phyloP scores from a whole-genome alignment of 495 filamentous ascomycete species.

The Penicillium soppii region DNA sequence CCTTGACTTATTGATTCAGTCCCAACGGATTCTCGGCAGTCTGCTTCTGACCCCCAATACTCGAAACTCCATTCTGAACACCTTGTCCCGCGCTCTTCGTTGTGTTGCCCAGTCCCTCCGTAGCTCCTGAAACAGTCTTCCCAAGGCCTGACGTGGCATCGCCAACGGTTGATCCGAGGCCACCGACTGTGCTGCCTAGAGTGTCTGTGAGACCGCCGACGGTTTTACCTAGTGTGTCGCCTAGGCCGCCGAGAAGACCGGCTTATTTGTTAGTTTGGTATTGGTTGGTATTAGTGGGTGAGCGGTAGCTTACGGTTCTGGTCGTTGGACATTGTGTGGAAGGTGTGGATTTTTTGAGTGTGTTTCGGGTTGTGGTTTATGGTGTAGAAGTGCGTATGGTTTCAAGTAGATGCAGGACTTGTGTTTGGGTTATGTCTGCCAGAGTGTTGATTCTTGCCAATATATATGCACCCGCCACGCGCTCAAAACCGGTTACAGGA shows the following conservation, averaged over 20 bases:
- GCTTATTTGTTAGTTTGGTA: background rate
- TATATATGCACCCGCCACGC: constrained; percentile 1
- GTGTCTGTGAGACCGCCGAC: constrained; percentile 38
- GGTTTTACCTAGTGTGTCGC: constrained; percentile 38
- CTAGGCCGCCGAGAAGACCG: constrained; percentile 33
- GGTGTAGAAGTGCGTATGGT: background rate
- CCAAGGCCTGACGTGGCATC: constrained; percentile 32
- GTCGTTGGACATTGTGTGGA: background rate
- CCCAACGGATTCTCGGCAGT: constrained; percentile 27
- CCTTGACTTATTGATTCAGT: constrained; percentile 3
- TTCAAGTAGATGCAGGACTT: too few relatives aligned
- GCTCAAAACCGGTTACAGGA: constrained; percentile 13
- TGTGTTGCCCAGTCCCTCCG: constrained; percentile 35
- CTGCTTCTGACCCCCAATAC: constrained; percentile 22
- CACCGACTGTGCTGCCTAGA: constrained; percentile 29
- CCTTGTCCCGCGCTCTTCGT: constrained; percentile 25
- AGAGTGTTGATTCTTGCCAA: too few relatives aligned
- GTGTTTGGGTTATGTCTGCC: background rate
- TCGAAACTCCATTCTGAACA: constrained; percentile 8
- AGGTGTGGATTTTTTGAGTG: background rate
- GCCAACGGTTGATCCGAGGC: constrained; percentile 37
- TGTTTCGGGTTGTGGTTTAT: background rate
- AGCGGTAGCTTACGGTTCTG: background rate
- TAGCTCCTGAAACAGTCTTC: constrained; percentile 31
- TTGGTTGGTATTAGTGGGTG: background rate